These are phyloP conservation scores for Lasiosphaeris hirsuta DNA, from an alignment of 495 filamentous ascomycete species.

Conservation along the genomic window DNA sequence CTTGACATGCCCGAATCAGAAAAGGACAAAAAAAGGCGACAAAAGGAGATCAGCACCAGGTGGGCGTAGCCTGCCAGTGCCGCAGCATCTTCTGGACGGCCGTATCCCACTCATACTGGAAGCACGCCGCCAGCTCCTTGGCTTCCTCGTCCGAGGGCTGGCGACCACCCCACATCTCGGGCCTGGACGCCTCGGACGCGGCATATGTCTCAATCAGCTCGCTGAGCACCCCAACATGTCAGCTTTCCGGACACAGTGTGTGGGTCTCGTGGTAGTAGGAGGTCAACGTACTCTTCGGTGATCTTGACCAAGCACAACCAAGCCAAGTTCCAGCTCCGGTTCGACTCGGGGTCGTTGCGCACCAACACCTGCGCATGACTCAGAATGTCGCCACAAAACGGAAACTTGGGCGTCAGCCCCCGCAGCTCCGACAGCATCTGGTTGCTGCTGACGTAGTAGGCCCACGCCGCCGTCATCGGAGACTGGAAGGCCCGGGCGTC, in stretches of 20 bases:
- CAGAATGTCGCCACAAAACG: slow-evolving; percentile 65
- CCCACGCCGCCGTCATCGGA: slow-evolving; percentile 70
- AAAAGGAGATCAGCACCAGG: slow-evolving; percentile 39
- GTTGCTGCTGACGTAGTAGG: slow-evolving; percentile 69
- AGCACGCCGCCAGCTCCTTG: slow-evolving; percentile 58
- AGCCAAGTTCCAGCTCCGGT: slow-evolving; percentile 72
- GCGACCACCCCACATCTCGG: slow-evolving; percentile 70
- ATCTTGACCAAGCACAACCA: slow-evolving; percentile 73
- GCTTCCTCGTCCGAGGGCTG: slow-evolving; percentile 53
- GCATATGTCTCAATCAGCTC: slow-evolving; percentile 60
- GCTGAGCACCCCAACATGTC: slow-evolving; percentile 30
- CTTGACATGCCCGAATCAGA: too few species aligned
- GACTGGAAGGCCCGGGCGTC: slow-evolving; percentile 53
- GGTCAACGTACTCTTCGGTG: slow-evolving; percentile 59
- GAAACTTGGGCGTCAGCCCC: slow-evolving; percentile 66
- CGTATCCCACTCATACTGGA: slow-evolving; percentile 64
- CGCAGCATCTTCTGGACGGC: slow-evolving; percentile 64
- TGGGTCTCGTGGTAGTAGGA: background rate
- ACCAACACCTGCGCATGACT: slow-evolving; percentile 66
- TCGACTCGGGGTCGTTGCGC: slow-evolving; percentile 59
- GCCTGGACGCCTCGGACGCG: slow-evolving; percentile 54
- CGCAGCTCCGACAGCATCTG: slow-evolving; percentile 70
- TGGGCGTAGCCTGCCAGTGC: slow-evolving; percentile 63
- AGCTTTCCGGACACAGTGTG: background rate
- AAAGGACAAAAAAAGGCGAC: too few species aligned